A percentile compares a stretch with the other conserved stretches of the same genome.
These are phyloP conservation scores for Lupinus albus DNA, from an alignment of 306 rosid species.

Conservation along the genomic window DNA sequence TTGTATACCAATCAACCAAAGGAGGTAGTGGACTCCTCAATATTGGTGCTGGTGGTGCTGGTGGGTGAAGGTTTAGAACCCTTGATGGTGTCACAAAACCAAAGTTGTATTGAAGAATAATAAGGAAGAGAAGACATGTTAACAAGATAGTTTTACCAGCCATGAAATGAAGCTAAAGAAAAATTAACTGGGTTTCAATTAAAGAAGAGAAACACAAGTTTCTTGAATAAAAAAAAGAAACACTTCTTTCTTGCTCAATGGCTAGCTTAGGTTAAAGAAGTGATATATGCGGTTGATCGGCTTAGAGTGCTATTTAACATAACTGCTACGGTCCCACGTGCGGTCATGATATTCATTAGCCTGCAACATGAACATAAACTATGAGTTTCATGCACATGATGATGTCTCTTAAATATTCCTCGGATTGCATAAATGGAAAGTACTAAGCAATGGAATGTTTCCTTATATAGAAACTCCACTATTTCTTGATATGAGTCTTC, in stretches of 20 bases:
- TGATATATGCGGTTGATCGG: constrained; percentile 36
- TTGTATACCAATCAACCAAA: constrained; percentile 41
- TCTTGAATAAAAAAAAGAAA: neutral
- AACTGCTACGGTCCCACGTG: constrained; percentile 59
- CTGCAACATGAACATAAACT: constrained; percentile 49
- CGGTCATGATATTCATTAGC: constrained; percentile 36
- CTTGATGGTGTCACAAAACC: constrained; percentile 51
- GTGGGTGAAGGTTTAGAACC: constrained; percentile 46
- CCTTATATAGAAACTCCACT: constrained; percentile 49
- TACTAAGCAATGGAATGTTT: constrained; percentile 51
- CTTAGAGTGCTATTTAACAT: constrained; percentile 60
- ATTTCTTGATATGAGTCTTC: constrained; percentile 39
- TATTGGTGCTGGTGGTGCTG: constrained; percentile 34
- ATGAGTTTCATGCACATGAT: constrained; percentile 58
- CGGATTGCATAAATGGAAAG: constrained; percentile 36
- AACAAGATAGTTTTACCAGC: constrained; percentile 36
- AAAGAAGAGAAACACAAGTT: neutral
- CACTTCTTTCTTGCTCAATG: neutral
- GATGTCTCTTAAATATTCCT: constrained; percentile 48
- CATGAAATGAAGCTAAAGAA: constrained; percentile 47
- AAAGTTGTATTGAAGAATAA: constrained; percentile 42
- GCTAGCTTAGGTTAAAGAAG: neutral
- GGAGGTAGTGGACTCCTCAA: constrained; percentile 49
- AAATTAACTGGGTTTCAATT: neutral
- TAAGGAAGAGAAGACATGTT: constrained; percentile 38